phyloP scores from a whole-genome alignment of 371 early-diverging fungal species.

The Mortierella sp. region DNA sequence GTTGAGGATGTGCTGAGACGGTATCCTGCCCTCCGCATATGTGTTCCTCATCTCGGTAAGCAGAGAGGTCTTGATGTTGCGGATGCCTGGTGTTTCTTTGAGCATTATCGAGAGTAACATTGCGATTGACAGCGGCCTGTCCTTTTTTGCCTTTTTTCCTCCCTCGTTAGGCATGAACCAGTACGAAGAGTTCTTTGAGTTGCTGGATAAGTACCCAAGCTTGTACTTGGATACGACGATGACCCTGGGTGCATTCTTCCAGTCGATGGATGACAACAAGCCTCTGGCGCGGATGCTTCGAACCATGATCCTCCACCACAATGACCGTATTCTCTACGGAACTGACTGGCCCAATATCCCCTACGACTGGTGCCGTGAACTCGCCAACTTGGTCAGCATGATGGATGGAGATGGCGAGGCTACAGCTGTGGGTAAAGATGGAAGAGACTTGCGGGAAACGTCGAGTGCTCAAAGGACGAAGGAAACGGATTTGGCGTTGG shows the following conservation, averaged over 20 bases:
- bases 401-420: constrained; percentile 40
- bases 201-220: constrained; percentile 51
- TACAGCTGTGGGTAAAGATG: not conserved
- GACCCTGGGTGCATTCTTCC: constrained; percentile 40
- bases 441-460: too few relatives aligned
- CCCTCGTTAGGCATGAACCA: constrained; percentile 45
- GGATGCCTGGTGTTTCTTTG: not conserved
- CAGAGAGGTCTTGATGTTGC: not conserved
- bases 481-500: constrained; percentile 28
- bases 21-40: constrained; percentile 40
- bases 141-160: not conserved
- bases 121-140: too few relatives aligned
- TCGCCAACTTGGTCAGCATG: constrained; percentile 44
- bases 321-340: constrained; percentile 56
- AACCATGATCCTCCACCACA: constrained; percentile 37
- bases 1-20: constrained; percentile 54
- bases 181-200: constrained; percentile 52
- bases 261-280: constrained; percentile 28
- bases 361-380: constrained; percentile 56
- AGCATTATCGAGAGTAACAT: not conserved
- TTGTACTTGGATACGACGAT: constrained; percentile 61
- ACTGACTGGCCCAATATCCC: constrained; percentile 59
- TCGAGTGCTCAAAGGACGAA: constrained; percentile 15
- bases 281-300: constrained; percentile 23
- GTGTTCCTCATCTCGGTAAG: constrained; percentile 58